These are phyloP conservation scores for Pythium folliculosum DNA, from an alignment of 352 stramenopile genomes.

Conservation along the genomic window DNA sequence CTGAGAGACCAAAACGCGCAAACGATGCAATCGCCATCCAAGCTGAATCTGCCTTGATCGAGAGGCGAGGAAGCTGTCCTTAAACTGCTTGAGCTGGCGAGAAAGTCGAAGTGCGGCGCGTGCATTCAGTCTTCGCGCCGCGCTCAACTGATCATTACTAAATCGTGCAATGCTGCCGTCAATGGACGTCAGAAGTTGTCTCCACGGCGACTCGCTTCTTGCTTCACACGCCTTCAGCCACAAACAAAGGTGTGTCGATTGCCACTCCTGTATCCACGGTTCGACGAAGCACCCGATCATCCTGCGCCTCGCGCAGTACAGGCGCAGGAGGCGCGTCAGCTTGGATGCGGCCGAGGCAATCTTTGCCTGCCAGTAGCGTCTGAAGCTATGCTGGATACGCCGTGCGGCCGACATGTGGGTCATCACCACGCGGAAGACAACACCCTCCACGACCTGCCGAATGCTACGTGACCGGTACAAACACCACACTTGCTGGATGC, in stretches of 20 bases:
- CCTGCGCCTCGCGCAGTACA: conserved; percentile 25
- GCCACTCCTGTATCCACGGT: conserved; percentile 6
- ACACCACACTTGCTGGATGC: conserved; percentile 33
- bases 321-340: conserved; percentile 27
- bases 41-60: conserved; percentile 21
- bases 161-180: conserved; percentile 7
- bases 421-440: conserved; percentile 25
- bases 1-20: conserved; percentile 2
- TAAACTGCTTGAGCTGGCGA: conserved; percentile 1
- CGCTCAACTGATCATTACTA: conserved; percentile 1
- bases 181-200: not conserved
- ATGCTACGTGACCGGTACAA: conserved; percentile 18
- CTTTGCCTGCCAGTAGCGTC: conserved; percentile 15
- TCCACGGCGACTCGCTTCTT: conserved; percentile 3
- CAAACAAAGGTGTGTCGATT: conserved; percentile 12
- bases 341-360: not conserved
- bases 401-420: conserved; percentile 22
- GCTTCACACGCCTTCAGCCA: conserved; percentile 13
- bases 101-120: conserved; percentile 5
- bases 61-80: not conserved
- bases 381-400: conserved; percentile 26
- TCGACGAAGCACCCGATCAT: conserved; percentile 4
- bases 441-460: not conserved
- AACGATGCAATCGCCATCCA: conserved; percentile 19
- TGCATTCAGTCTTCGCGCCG: conserved; percentile 15